Evolutionary conservation across 306 rosid species (phyloP), one percentile per base, ranked within the genome.

Genomic region (Sicyos baderoa): DNA sequence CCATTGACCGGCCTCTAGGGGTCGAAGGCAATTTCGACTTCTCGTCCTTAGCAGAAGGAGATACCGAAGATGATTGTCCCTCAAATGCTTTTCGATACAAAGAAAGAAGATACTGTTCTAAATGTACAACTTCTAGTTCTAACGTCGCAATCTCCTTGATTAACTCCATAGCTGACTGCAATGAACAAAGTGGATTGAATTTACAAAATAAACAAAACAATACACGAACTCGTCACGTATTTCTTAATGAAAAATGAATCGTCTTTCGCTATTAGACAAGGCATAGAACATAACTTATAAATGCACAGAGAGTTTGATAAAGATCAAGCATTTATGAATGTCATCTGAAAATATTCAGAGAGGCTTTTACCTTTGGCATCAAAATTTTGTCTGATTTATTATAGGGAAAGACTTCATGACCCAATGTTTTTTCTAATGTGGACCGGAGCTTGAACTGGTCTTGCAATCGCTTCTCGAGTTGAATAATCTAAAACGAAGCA

Each of bases 21-120:
- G 82, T 70, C 59, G 52, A 29, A 63, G 85, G 82, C 52, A 78
- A 74, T 71, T 85, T 82, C 22, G 42, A 32, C 32, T 66, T 79
- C 71, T 77, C 84, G 70, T 83, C 86, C 77, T 83, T 87, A 58
- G 85, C 65, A 66, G 86, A 57, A 9, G 84, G 89, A 74, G 90
- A 81, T 12, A 71, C 72, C 35, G 84, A 78, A 72, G 88, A 77
- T 59, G 74, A 29, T 76, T 81, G 84, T 75, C 79, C 91, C 82
- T 89, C 88, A 72, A 90, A 88, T 54, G 92, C 96, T 77, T 77
- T 86, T 17, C 95, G 90, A 78, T 93, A 89, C 74, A 88, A 75
- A 14, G 93, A 86, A 65, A 93, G 96, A 77, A 90, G 96, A 74
- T 88, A 87, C 27, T 93, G 96, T 70, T 90, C 95, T 86, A 88